Evolutionary conservation across 495 filamentous ascomycete genomes (phyloP).

Genomic region (Sphaerosporella brunnea): DNA sequence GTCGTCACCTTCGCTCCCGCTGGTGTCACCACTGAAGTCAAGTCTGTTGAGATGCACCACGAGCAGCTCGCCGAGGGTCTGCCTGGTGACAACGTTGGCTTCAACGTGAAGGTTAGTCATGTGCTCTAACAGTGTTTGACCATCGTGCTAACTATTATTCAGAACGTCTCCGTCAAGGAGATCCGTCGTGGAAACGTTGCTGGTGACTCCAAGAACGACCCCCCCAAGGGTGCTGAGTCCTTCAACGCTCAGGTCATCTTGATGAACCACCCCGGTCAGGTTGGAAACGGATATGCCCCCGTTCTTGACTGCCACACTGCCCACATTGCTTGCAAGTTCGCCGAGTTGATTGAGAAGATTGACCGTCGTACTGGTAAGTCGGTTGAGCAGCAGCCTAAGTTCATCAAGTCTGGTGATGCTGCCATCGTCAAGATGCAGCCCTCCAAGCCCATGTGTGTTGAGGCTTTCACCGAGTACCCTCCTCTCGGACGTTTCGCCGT

Average conservation of each 20-base stretch:
- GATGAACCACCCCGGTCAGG: conserved; percentile 99
- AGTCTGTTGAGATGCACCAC: conserved; percentile 98
- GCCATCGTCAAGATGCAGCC: conserved; percentile 99
- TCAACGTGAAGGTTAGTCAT: conserved; percentile 57
- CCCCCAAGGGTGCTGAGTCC: conserved; percentile 65
- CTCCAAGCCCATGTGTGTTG: conserved; percentile 99
- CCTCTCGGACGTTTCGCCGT: conserved; percentile 98
- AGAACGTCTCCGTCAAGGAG: conserved; percentile 99
- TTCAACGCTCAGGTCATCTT: conserved; percentile 99
- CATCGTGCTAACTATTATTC: neutral
- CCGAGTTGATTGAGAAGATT: conserved; percentile 97
- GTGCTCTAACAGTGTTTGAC: neutral
- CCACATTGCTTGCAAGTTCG: conserved; percentile 99
- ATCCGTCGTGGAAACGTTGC: conserved; percentile 99
- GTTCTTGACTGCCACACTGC: conserved; percentile 99
- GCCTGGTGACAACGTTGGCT: conserved; percentile 98
- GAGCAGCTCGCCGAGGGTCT: conserved; percentile 93
- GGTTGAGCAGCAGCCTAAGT: conserved; percentile 78
- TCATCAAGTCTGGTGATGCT: conserved; percentile 99
- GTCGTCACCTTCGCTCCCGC: conserved; percentile 90
- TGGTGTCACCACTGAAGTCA: conserved; percentile 99
- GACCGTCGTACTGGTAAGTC: conserved; percentile 99
- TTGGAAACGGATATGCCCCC: conserved; percentile 95
- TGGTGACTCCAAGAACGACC: conserved; percentile 99
- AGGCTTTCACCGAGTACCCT: conserved; percentile 98